phyloP scores from a whole-genome alignment of 2,329 filamentous ascomycete genomes.

The Penicillium olsonii region DNA sequence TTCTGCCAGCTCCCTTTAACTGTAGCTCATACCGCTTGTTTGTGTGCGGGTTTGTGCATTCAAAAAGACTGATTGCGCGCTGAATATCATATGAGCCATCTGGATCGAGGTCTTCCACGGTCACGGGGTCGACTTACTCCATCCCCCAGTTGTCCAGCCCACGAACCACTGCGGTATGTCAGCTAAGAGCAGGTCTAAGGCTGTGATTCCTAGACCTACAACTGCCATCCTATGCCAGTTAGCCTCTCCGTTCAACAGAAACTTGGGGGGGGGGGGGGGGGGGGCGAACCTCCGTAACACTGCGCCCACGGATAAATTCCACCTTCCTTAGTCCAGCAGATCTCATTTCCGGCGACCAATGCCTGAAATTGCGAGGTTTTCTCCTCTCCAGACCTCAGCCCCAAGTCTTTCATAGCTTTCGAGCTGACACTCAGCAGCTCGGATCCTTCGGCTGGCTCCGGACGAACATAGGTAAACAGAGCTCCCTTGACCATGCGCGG shows the following conservation, averaged over 20 bases:
- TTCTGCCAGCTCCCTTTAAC: slow-evolving; percentile 89
- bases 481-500: slow-evolving; percentile 84
- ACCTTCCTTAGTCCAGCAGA: slow-evolving; percentile 73
- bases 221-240: slow-evolving; percentile 48
- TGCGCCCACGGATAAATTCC: slow-evolving; percentile 98
- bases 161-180: slow-evolving; percentile 66
- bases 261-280: too few relatives aligned
- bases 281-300: slow-evolving; percentile 82
- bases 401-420: slow-evolving; percentile 77
- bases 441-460: slow-evolving; percentile 68
- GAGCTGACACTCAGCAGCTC: slow-evolving; percentile 81
- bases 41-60: slow-evolving; percentile 73
- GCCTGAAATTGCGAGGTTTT: slow-evolving; percentile 72
- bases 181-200: slow-evolving; percentile 20
- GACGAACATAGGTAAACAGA: slow-evolving; percentile 86
- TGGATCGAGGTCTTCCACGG: too few relatives aligned
- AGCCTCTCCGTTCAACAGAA: too few relatives aligned
- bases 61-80: slow-evolving; percentile 90
- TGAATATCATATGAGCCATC: slow-evolving; percentile 12
- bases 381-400: slow-evolving; percentile 68
- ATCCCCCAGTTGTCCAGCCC: slow-evolving; percentile 95
- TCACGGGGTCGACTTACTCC: slow-evolving; percentile 50
- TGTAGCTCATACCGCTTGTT: slow-evolving; percentile 83
- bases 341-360: slow-evolving; percentile 77
- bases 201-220: too few relatives aligned